Evolutionary conservation across 1,284 basidiomycete species (phyloP), one percentile per base, ranked within the genome.

Genomic region (Apiotrichum porosum): DNA sequence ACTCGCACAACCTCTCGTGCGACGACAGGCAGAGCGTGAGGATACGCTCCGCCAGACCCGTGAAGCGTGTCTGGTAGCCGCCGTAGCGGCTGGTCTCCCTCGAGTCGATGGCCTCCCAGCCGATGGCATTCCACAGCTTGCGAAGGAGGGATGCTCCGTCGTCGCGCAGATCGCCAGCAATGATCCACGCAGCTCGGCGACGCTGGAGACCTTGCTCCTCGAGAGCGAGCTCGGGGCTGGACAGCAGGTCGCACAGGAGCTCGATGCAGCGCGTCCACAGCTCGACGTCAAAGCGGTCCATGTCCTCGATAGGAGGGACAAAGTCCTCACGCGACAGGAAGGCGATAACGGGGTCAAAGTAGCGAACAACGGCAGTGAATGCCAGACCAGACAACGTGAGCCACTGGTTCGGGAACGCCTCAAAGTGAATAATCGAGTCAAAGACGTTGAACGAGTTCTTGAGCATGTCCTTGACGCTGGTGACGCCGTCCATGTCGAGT

Each of bases 21-120:
- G 93, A 89, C 52, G 91, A 95, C 38, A 97, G 77, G 66, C 94
- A 97, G 2, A 97, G 78, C 61, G 91, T 87, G 48, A 98, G 84
- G 40, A 97, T 85, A 45, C 87, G 84, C 46, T 89, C 91, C 22
- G 95, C 89, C 13, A 97, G 80, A n/a, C 84, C 78, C 51, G 85
- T 87, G 35, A 93, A 80, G 21, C 85, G 82, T 1, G 83, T 78
- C 75, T 93, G 90, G 63, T 89, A 92, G n/a, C 53, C 53, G 17
- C 53, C 53, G 28, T 55, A 55, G 6, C 47, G 47, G 37, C 42
- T 36, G 21, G 52, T 23, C 17, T 39, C 32, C 31, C 38, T 28
- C 24, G 34, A 17, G 14, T 57, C 49, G 14, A 60, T 47, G 3
- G 83, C 80, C 53, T 55, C 47, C 81, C 84, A 85, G 6, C 86